A percentile compares a stretch with the other conserved stretches of the same genome.
phyloP scores from a whole-genome alignment of 1,139 yeast genomes.

The Kazachstania sp. region DNA sequence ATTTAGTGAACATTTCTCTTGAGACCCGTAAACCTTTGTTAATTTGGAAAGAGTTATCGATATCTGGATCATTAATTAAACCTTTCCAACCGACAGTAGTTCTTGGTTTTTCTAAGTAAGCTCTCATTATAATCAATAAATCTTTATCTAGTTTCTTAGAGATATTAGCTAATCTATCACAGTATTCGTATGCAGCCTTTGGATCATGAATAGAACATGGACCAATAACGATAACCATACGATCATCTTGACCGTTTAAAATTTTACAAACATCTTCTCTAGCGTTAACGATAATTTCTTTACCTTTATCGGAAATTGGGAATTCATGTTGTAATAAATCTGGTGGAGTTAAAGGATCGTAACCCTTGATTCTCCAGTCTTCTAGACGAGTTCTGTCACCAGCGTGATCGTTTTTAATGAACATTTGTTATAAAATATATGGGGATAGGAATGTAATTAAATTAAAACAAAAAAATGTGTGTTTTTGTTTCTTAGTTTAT shows the following conservation, averaged over 20 bases:
- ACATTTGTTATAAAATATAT: slow-evolving; percentile 42
- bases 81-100: slow-evolving; percentile 99
- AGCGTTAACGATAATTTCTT: slow-evolving; percentile 58
- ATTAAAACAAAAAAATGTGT: background rate
- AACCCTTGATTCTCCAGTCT: slow-evolving; percentile 92
- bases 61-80: slow-evolving; percentile 91
- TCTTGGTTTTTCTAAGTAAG: slow-evolving; percentile 95
- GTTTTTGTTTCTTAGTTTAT: no score
- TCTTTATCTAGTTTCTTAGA: slow-evolving; percentile 63
- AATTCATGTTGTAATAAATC: slow-evolving; percentile 85
- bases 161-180: slow-evolving; percentile 51
- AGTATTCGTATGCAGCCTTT: slow-evolving; percentile 83
- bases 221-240: slow-evolving; percentile 77
- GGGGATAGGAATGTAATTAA: background rate
- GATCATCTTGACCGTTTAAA: slow-evolving; percentile 68
- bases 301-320: slow-evolving; percentile 57
- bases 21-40: slow-evolving; percentile 89
- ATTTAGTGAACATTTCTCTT: slow-evolving; percentile 73
- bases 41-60: slow-evolving; percentile 87
- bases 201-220: slow-evolving; percentile 98
- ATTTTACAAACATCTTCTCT: slow-evolving; percentile 68
- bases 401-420: slow-evolving; percentile 69
- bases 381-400: slow-evolving; percentile 79
- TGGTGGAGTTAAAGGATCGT: slow-evolving; percentile 92
- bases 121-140: slow-evolving; percentile 87